Conservation (phyloP, 306 rosid genomes). For the Cotoneaster glaucophyllus region DNA sequence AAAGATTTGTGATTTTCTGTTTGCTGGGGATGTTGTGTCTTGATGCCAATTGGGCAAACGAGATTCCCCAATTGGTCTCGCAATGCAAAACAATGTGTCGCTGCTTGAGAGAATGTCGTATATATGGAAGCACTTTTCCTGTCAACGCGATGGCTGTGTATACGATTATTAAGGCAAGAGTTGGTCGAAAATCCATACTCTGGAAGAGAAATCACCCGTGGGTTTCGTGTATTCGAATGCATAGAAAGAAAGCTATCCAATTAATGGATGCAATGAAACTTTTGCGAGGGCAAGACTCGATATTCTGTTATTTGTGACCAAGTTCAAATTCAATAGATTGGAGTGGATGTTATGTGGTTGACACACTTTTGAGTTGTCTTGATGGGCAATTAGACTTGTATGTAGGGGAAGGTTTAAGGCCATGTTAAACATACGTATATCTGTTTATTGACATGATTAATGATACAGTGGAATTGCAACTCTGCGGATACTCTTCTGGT, state of each 20-base stretch:
- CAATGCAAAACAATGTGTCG: not conserved
- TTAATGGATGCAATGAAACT: not conserved
- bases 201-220: not conserved
- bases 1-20: constrained; percentile 64
- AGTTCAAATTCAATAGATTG: not conserved
- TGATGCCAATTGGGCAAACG: constrained; percentile 18
- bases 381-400: not conserved
- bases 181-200: not conserved
- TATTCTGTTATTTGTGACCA: not conserved
- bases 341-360: not conserved
- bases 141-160: not conserved
- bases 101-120: not conserved
- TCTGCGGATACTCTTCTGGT: not conserved
- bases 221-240: not conserved
- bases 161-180: not conserved
- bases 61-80: constrained; percentile 6
- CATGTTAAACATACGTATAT: not conserved
- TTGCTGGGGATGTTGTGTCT: constrained; percentile 23
- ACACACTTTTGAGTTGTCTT: not conserved
- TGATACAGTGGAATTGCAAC: not conserved
- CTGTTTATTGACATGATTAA: not conserved
- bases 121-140: not conserved
- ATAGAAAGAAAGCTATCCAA: not conserved
- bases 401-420: not conserved
- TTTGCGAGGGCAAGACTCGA: not conserved